Evolutionary conservation across 331 rosid genomes (phyloP).

Genomic region (Phaseolus coccineus): DNA sequence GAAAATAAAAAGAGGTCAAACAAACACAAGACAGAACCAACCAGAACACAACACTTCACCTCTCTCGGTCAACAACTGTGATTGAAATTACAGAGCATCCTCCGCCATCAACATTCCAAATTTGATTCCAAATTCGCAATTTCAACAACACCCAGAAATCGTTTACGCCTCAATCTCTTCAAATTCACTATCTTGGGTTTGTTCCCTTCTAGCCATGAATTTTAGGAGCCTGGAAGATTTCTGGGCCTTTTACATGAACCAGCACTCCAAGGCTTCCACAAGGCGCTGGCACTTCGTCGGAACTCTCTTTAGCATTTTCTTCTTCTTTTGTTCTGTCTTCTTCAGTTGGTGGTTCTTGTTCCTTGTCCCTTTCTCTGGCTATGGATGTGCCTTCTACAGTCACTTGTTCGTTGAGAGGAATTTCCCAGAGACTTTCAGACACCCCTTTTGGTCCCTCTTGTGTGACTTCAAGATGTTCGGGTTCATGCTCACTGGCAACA

Average conservation of each 20-base stretch:
- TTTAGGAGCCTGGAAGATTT: constrained; percentile 89
- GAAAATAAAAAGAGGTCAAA: not conserved
- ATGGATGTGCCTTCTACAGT: constrained; percentile 31
- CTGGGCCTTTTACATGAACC: constrained; percentile 81
- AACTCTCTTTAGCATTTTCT: constrained; percentile 32
- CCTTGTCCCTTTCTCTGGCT: constrained; percentile 27
- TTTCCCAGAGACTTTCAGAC: constrained; percentile 20
- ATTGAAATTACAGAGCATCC: not conserved
- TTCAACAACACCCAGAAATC: constrained; percentile 12
- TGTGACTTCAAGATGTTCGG: constrained; percentile 38
- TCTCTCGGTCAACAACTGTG: not conserved
- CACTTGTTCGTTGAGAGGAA: constrained; percentile 33
- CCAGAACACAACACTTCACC: not conserved
- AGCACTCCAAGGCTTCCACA: constrained; percentile 71
- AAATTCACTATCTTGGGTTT: not conserved
- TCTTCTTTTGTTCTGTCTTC: constrained; percentile 10
- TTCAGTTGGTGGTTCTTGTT: constrained; percentile 34
- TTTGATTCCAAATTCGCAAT: not conserved
- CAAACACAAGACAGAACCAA: not conserved
- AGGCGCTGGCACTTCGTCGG: constrained; percentile 38
- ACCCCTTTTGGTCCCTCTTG: constrained; percentile 37
- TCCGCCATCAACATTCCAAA: constrained; percentile 15
- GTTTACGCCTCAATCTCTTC: not conserved
- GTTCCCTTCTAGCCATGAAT: constrained; percentile 54
- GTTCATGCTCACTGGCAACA: constrained; percentile 36